Evolutionary conservation across 208 protist species (phyloP), one percentile per base, ranked within the genome.

Genomic region (Crithidia mellificae): DNA sequence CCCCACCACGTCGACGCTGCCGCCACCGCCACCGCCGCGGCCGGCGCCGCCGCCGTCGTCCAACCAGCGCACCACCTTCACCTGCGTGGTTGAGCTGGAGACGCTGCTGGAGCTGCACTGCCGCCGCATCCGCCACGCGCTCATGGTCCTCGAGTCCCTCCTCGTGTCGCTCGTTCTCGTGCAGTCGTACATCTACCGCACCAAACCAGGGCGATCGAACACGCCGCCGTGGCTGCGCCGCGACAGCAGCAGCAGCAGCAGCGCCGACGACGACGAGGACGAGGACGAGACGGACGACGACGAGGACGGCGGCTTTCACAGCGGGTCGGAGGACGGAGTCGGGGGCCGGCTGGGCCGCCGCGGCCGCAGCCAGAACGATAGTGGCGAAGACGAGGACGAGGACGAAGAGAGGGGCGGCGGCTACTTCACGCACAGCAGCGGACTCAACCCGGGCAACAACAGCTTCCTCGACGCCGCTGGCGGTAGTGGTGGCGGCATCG

Each of bases 121-220:
- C 34, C 46, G 53, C 15, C 47, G 67, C 54, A 70, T 81, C 34
- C 74, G 74, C 5, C 57, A 77, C 49, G 66, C 75, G 30, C 29
- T 84, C 30, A 66, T 78, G 53, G 29, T 77, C 29, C 66, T 78
- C 1, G 79, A 84, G 68, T 77, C 77, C 2, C 70, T 78, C 5
- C 63, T 83, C 4, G 72, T 78, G 38, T 69, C 72, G 0, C 39
- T 75, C 17, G 71, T 56, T 47, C 54, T 75, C 52, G 56, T 71
- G 41, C 41, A 64, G 66, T 41, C 51, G 29, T 79, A 63, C 39
- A 49, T 69, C 56, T 68, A 51, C 49, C 51, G 52, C 24, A 59
- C 38, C 22, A 14, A 55, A 8, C 34, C 47, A 0, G 41, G 27
- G 15, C n/a, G 29, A 19, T 68, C 65, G 1, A 39, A 56, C 32